Base-by-base conservation (phyloP, 495 filamentous ascomycete species). In the Talaromyces wortmannii region DNA sequence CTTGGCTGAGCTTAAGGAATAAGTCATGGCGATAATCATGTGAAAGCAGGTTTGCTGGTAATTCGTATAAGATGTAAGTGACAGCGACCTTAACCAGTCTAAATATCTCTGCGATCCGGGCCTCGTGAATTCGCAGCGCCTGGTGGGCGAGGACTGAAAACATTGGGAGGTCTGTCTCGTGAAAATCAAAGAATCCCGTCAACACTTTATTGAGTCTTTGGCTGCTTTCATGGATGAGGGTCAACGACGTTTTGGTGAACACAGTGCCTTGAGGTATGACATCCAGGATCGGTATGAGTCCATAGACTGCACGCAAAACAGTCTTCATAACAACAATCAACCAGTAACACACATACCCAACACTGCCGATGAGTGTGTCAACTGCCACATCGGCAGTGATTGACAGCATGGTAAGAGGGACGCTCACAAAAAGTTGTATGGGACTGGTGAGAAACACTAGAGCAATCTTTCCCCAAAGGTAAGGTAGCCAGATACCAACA, bases 401-500 rank as follows among this genome's bases (percentile, higher is more conserved):
- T 40, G 89, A 88, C 5, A 89, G 61, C 15, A 90, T 75, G 16
- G 80, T 80, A 23, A 92, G 76, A 6, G 90, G 86, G 16, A 92
- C 76, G 62, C 85, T 80, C 57, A 91, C 63, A 44, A 84, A 64
- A 17, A 87, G 73, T 15, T 83, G 73, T 17, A 89, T 69, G 5
- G 95, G 94, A 57, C 91, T 89, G 33, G 88, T 91, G 29, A 95
- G 57, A 18, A 88, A 71, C 57, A 94, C 83, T 33, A 97, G 77
- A 4, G 87, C 83, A 18, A 92, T 73, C 59, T 95, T 94, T 12
- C 94, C 94, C 61, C 86, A 83, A 31, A 95, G 83, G 67, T 97
- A 99, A 0, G 94, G 94, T 46, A 97, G 74, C 72, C 94, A 96
- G 45, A 97, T 83, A 7, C 90, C 91, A 55, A 86, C 63, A 18